Evolutionary conservation across 2,329 filamentous ascomycete genomes (phyloP).

Genomic region (Paecilomyces sp.): DNA sequence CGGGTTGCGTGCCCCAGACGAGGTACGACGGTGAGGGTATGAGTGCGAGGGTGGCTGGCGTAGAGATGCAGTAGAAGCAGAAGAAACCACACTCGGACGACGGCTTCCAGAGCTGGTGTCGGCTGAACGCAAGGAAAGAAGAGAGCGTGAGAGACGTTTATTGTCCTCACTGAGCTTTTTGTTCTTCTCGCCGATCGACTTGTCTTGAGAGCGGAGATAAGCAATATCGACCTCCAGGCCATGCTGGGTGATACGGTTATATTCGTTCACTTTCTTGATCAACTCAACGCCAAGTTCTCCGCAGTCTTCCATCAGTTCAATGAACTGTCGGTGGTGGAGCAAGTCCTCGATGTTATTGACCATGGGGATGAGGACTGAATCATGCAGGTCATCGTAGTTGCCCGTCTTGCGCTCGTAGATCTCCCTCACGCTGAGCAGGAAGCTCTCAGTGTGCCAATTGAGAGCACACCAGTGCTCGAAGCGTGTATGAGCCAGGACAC

Average conservation of each 20-base stretch:
- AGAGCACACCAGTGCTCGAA: slow-evolving; percentile 6
- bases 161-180: slow-evolving; percentile 6
- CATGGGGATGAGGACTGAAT: slow-evolving; percentile 5
- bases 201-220: slow-evolving; percentile 5
- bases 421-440: slow-evolving; percentile 5
- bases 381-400: slow-evolving; percentile 8
- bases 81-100: background rate
- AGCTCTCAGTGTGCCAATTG: slow-evolving; percentile 5
- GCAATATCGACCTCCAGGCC: slow-evolving; percentile 7
- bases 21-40: background rate
- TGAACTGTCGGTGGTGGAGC: background rate
- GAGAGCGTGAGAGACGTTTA: background rate
- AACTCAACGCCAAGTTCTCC: slow-evolving; percentile 6
- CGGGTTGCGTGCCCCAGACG: background rate
- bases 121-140: background rate
- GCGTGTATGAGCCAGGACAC: slow-evolving; percentile 4
- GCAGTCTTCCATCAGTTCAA: slow-evolving; percentile 6
- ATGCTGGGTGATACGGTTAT: slow-evolving; percentile 4
- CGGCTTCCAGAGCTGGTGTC: background rate
- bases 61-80: background rate
- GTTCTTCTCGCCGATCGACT: slow-evolving; percentile 4
- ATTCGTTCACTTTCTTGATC: slow-evolving; percentile 4
- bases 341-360: slow-evolving; percentile 5
- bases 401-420: slow-evolving; percentile 10
- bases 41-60: background rate